phyloP scores from a whole-genome alignment of 1,284 basidiomycete species.

The Tilletia caries region DNA sequence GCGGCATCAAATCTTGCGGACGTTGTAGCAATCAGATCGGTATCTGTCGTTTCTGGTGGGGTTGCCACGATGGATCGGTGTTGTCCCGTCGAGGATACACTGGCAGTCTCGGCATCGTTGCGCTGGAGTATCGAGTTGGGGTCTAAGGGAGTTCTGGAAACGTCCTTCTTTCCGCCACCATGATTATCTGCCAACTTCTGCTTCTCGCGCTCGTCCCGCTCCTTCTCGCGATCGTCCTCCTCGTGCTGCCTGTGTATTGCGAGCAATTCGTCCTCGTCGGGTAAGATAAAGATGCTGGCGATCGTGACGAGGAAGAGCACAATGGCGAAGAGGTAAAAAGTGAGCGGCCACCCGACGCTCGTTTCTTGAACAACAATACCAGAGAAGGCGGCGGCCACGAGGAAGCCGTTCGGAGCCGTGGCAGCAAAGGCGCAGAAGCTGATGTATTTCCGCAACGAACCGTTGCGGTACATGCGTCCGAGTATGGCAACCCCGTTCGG shows the following conservation, averaged over 20 bases:
- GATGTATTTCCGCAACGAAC: conserved; percentile 28
- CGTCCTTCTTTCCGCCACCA: too few relatives aligned
- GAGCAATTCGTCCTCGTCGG: conserved; percentile 27
- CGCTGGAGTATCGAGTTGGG: too few relatives aligned
- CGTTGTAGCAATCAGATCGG: too few relatives aligned
- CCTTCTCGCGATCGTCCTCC: conserved; percentile 15
- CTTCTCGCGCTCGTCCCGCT: neutral
- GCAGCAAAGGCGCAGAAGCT: conserved; percentile 35
- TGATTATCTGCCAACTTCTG: too few relatives aligned
- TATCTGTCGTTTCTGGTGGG: too few relatives aligned
- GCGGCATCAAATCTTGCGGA: too few relatives aligned
- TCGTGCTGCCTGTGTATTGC: conserved; percentile 20
- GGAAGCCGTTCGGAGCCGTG: conserved; percentile 38
- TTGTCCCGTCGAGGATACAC: neutral
- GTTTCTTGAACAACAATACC: conserved; percentile 23
- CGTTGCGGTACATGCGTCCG: conserved; percentile 29
- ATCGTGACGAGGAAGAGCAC: conserved; percentile 21
- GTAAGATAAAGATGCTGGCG: conserved; percentile 24
- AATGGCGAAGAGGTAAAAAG: conserved; percentile 37
- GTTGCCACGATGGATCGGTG: neutral
- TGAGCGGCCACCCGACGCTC: conserved; percentile 30
- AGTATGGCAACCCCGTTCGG: conserved; percentile 40
- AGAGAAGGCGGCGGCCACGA: conserved; percentile 33
- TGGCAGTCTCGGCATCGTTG: neutral
- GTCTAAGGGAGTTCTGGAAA: too few relatives aligned